Base-by-base conservation (phyloP, 306 rosid genomes). In the Quercus ilex region DNA sequence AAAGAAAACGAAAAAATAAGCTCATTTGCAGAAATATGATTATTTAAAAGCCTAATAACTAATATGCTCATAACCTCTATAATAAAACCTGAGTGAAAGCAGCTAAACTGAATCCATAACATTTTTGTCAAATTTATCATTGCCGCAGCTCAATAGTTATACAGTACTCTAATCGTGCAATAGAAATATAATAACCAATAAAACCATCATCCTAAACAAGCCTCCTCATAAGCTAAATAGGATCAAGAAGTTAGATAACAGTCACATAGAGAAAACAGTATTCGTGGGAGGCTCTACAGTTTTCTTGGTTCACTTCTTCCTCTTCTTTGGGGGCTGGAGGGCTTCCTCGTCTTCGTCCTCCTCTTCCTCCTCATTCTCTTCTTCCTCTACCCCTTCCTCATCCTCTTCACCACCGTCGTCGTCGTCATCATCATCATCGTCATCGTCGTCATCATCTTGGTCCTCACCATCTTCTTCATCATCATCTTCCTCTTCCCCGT, bases 251-350 rank as follows among this genome's bases (percentile, higher is more conserved):
- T 88, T 87, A 85, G 87, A 35, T 74, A 78, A 77, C 83, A 74
- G 81, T 77, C 81, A 76, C 73, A 87, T 62, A 84, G 71, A 74
- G 46, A 41, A 41, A 83, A 49, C 84, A 80, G 78, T 68, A 77
- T 82, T 73, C 58, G 74, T 67, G 71, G 83, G 86, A 85, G 84
- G 81, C 86, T 75, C 70, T 31, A 4, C 38, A 3, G 19, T 78
- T 78, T 31, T 11, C 35, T 81, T 77, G 57, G 35, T 78, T 83
- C 68, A 93, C 94, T 93, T 93, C 97, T 93, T 93, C 89, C 97
- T 93, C 78, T 93, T 93, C 91, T 93, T 93, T 20, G 97, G 97
- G 57, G 97, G 97, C 92, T 93, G 97, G 86, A 93, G 89, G 3
- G 96, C 91, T 86, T 91, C 97, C 86, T 93, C 97, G 0, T 93